Evolutionary conservation across 371 early-diverging fungal genomes (phyloP).

Genomic region (Mortierella sp.): DNA sequence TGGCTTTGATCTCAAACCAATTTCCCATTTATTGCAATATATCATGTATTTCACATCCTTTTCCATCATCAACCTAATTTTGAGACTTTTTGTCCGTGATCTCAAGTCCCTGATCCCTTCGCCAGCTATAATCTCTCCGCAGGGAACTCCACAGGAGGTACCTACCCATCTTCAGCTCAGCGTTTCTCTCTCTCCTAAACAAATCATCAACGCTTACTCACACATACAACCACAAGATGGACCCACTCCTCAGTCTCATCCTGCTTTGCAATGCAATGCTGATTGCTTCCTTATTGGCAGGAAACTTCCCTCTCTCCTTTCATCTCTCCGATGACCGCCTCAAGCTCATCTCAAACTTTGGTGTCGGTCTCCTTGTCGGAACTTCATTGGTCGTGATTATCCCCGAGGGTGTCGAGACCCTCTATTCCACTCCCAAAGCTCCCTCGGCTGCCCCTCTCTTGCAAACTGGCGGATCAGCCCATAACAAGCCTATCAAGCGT

Average conservation of each 20-base stretch:
- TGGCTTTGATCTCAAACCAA: not conserved
- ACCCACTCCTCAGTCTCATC: conserved; percentile 77
- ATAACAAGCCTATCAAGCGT: conserved; percentile 39
- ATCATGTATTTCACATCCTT: not conserved
- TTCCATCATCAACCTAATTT: not conserved
- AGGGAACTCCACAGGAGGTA: conserved; percentile 1
- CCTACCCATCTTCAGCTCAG: not conserved
- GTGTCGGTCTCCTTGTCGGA: conserved; percentile 92
- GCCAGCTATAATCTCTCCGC: not conserved
- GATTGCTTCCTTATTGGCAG: conserved; percentile 87
- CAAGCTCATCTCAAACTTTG: conserved; percentile 84
- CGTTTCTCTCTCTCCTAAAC: conserved; percentile 8
- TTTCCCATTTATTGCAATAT: not conserved
- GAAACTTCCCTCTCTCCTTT: conserved; percentile 87
- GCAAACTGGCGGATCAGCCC: conserved; percentile 7
- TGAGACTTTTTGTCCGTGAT: not conserved
- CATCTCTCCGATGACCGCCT: conserved; percentile 80
- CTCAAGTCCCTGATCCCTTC: not conserved
- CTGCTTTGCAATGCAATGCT: conserved; percentile 86
- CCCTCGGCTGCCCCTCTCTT: not conserved
- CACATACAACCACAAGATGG: conserved; percentile 52
- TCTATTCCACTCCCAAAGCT: conserved; percentile 63
- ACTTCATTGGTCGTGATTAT: conserved; percentile 91
- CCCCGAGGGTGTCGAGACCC: conserved; percentile 94
- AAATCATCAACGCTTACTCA: not conserved